These are phyloP conservation scores for Alnus rubra DNA, from an alignment of 306 rosid genomes.

Conservation along the genomic window DNA sequence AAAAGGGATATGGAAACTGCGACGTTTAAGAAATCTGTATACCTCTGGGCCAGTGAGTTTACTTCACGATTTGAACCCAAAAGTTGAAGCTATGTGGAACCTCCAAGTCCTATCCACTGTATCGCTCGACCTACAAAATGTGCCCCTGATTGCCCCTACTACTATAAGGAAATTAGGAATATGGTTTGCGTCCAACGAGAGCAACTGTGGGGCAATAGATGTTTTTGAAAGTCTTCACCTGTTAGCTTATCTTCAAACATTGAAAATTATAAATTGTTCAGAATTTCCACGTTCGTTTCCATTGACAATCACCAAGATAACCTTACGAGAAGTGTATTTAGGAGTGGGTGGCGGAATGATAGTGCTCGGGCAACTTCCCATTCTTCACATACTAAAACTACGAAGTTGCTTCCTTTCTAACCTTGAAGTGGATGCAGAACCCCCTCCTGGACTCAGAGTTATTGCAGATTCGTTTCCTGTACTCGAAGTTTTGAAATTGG, in stretches of 20 bases:
- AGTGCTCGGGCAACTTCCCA: not conserved
- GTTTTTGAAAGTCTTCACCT: not conserved
- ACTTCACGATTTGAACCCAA: not conserved
- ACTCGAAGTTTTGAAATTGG: not conserved
- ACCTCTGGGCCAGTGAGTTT: not conserved
- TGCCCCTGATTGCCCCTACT: not conserved
- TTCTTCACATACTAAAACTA: not conserved
- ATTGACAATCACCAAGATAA: constrained; percentile 2
- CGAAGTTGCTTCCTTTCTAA: not conserved
- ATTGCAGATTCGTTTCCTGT: not conserved
- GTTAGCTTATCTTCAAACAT: not conserved
- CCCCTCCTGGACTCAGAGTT: too few relatives aligned
- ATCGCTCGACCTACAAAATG: not conserved
- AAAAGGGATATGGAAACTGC: not conserved
- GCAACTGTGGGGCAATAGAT: not conserved
- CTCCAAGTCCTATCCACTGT: not conserved
- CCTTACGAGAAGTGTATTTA: not conserved
- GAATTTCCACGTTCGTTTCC: not conserved
- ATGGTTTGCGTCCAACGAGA: not conserved
- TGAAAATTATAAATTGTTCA: not conserved
- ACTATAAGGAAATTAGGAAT: not conserved
- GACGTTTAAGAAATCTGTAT: not conserved
- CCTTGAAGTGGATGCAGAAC: too few relatives aligned
- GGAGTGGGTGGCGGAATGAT: not conserved
- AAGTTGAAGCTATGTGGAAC: not conserved